Conservation (phyloP, 148 eudicot species). For the Fagopyrum esculentum region DNA sequence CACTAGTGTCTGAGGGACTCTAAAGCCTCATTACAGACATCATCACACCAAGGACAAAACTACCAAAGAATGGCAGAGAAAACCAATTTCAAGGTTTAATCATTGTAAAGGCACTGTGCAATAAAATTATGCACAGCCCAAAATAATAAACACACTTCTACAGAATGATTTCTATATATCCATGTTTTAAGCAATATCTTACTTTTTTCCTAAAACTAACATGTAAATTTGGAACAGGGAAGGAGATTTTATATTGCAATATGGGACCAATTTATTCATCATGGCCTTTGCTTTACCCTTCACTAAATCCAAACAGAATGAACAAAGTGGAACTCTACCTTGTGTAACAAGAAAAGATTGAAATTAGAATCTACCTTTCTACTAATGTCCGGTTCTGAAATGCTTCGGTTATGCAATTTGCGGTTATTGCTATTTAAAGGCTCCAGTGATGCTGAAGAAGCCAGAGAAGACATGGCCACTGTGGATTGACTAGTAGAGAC, state of each 20-base stretch:
- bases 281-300: not conserved
- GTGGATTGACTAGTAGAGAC: conserved; percentile 79
- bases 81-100: not conserved
- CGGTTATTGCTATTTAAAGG: conserved; percentile 40
- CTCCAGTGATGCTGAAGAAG: conserved; percentile 56
- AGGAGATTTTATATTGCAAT: not conserved
- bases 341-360: not conserved
- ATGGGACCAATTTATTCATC: not conserved
- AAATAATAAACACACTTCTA: not conserved
- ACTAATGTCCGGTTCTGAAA: conserved; percentile 83
- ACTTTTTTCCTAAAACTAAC: not conserved
- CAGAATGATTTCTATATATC: not conserved
- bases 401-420: conserved; percentile 60
- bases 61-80: not conserved
- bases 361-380: conserved; percentile 41
- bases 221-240: not conserved
- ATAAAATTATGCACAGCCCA: not conserved
- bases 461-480: conserved; percentile 81
- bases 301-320: not conserved
- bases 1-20: not conserved
- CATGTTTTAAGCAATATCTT: not conserved
- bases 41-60: not conserved
- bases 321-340: not conserved
- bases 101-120: not conserved
- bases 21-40: not conserved